Base-by-base conservation (phyloP, 225 moss, liverwort and hornwort genomes). In the Bryoerythrophyllum caledonicum region DNA sequence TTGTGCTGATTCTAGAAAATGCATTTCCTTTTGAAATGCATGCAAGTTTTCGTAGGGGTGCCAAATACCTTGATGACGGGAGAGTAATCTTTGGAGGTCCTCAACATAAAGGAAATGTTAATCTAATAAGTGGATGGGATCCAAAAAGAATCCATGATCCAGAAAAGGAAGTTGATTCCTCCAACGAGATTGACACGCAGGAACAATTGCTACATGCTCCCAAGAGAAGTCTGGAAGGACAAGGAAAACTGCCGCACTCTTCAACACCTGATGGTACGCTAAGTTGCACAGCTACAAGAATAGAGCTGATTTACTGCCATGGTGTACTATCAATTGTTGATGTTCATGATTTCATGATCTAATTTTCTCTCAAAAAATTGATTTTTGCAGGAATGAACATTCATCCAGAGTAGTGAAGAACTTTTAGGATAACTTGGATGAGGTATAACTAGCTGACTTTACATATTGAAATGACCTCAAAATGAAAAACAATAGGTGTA, bases 21-120 rank as follows among this genome's bases (percentile, higher is more conserved):
- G 43, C 0, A 53, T 16, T 2, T 30, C 0, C 0, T 0, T 30
- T 14, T 44, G 1, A 24, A 1, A 1, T 56, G 16, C 12, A 21
- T 67, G 37, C 6, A 82, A 63, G 21, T 73, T 77, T 35, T 56
- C 61, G 37, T 4, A 77, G 73, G 37, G 72, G 77, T 37, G 68
- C 73, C 38, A 23, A 0, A 0, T 5, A 72, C 6, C 17, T 81
- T 9, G 17, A 73, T 1, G 1, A 25, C 2, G 5, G 8, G 2
- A 51, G 3, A 3, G 0, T 12, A 6, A 0, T 34, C 1, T 0
- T 3, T 60, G 10, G 27, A 81, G 10, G 7, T 1, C 26, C 5
- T 37, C 3, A 1, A 0, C 40, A 40, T 0, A 17, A 2, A 40
- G 25, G 14, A 68, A 8, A 12, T 4, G 1, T 0, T 55, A 0